Conservation (phyloP, 306 rosid genomes). For the Acacia acuminata region DNA sequence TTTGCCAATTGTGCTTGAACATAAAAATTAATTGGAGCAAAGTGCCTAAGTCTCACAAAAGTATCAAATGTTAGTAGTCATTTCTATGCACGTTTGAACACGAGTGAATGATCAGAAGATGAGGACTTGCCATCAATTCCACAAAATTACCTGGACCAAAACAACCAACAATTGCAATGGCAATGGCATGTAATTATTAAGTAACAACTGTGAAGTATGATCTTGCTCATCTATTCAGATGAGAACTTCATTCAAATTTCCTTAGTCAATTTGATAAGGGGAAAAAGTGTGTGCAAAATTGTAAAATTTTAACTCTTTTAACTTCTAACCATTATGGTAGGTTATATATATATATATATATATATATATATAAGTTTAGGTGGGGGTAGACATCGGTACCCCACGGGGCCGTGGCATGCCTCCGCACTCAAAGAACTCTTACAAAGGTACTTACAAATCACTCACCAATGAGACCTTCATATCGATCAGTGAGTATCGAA, state of each 20-base stretch:
- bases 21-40: background rate
- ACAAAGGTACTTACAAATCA: too few species aligned
- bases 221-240: background rate
- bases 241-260: background rate
- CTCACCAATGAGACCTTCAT: too few species aligned
- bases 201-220: background rate
- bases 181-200: background rate
- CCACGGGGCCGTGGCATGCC: too few species aligned
- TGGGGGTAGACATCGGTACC: too few species aligned
- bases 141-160: background rate
- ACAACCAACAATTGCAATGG: background rate
- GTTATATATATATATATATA: too few species aligned
- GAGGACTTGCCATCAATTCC: background rate
- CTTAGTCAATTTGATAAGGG: background rate
- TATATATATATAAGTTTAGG: too few species aligned
- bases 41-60: background rate
- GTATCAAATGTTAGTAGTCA: background rate
- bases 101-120: background rate
- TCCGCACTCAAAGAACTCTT: too few species aligned
- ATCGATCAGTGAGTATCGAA: too few species aligned
- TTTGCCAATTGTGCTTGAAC: background rate
- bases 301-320: background rate
- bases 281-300: background rate
- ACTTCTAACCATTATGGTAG: background rate
- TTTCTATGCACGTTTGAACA: background rate